Evolutionary conservation across 495 filamentous ascomycete species (phyloP).

Genomic region (Durotheca rogersii): DNA sequence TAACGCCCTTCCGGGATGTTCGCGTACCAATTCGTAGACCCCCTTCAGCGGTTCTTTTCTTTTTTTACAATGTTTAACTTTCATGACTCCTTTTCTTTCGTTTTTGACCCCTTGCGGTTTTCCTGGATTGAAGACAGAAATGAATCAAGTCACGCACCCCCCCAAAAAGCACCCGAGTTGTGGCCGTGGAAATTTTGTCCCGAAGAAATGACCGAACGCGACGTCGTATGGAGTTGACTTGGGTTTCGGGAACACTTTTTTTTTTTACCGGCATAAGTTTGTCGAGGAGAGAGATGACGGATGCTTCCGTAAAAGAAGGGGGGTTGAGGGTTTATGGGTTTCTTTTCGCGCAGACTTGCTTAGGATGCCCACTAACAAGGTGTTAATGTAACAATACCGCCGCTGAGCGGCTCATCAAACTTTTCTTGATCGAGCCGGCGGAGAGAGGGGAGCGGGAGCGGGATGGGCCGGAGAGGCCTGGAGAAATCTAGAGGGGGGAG

Average conservation of each 20-base stretch:
- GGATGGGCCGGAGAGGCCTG: conserved; percentile 1
- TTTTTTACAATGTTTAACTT: too few species aligned
- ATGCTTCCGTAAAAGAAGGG: conserved; percentile 4
- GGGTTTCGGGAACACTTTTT: conserved; percentile 14
- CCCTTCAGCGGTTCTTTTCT: conserved; percentile 3
- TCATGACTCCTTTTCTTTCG: conserved; percentile 3
- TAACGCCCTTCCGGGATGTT: conserved; percentile 2
- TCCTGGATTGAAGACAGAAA: conserved; percentile 21
- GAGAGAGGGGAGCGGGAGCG: too few species aligned
- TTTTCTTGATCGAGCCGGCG: too few species aligned
- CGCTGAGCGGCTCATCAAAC: background rate
- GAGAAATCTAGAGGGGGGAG: conserved; percentile 14
- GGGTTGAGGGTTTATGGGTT: background rate
- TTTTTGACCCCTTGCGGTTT: too few species aligned
- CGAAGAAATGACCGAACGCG: conserved; percentile 29
- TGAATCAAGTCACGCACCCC: conserved; percentile 24
- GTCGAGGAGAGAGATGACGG: conserved; percentile 2
- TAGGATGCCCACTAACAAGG: conserved; percentile 4
- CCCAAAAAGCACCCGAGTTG: conserved; percentile 12
- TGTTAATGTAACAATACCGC: conserved; percentile 29
- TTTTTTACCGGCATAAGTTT: background rate
- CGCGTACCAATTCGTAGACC: conserved; percentile 8
- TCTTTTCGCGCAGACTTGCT: conserved; percentile 13
- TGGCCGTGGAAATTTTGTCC: conserved; percentile 10
- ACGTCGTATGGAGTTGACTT: conserved; percentile 25